Conservation (phyloP, 2,329 filamentous ascomycete genomes). For the Rugonectria rugulosa region DNA sequence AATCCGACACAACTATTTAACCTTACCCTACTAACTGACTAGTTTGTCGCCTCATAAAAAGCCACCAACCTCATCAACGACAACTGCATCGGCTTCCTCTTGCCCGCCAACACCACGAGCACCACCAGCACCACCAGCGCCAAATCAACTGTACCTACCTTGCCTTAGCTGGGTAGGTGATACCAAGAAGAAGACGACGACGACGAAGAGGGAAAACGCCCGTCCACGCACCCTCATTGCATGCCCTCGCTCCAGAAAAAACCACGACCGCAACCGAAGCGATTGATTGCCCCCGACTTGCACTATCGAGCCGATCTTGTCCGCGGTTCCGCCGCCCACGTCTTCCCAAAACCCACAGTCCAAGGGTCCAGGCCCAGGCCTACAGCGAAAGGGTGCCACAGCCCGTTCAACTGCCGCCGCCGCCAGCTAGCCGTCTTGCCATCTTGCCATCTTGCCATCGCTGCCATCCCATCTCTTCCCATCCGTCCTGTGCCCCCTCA, state of each 20-base stretch:
- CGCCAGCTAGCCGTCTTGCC: conserved; percentile 24
- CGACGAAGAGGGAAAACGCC: no score
- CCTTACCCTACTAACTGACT: no score
- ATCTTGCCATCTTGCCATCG: no score
- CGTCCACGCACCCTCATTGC: neutral
- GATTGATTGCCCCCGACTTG: conserved; percentile 27
- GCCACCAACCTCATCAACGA: conserved; percentile 1
- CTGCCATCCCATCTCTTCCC: no score
- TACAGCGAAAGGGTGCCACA: conserved; percentile 27
- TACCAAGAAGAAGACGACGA: no score
- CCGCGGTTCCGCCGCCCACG: conserved; percentile 33
- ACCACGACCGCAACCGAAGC: conserved; percentile 20
- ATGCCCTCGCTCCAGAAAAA: conserved; percentile 24
- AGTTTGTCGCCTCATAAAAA: neutral
- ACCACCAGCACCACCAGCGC: no score
- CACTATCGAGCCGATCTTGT: conserved; percentile 32
- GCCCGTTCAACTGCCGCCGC: conserved; percentile 28
- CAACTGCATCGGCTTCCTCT: neutral
- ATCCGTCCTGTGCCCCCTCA: neutral
- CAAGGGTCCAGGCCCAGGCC: conserved; percentile 31
- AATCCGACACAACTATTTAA: no score
- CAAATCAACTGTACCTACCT: no score
- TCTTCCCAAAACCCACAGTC: conserved; percentile 33
- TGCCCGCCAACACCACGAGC: neutral
- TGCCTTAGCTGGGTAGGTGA: no score